A percentile compares a stretch with the other conserved stretches of the same genome.
phyloP scores from a whole-genome alignment of 2,329 filamentous ascomycete species.

The Myriangium duriaei region DNA sequence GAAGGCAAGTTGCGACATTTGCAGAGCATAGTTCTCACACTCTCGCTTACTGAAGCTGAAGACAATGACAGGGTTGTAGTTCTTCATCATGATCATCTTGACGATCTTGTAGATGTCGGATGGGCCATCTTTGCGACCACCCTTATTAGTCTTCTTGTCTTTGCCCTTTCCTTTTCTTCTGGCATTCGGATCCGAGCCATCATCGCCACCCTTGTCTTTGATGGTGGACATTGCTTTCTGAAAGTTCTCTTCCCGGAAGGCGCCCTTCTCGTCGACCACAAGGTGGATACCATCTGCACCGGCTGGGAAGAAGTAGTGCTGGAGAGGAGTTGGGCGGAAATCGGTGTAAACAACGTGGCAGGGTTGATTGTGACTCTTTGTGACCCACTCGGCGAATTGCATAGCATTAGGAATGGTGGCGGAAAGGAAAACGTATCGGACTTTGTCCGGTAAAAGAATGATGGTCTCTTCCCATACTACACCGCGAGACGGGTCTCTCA shows the following conservation, averaged over 20 bases:
- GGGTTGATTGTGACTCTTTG: constrained; percentile 91
- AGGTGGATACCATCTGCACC: constrained; percentile 88
- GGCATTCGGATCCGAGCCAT: constrained; percentile 65
- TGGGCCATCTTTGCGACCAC: constrained; percentile 54
- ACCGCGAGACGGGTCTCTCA: constrained; percentile 85
- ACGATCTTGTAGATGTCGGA: constrained; percentile 96
- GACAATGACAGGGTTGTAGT: constrained; percentile 94
- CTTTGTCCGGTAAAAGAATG: constrained; percentile 94
- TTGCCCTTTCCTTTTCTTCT: constrained; percentile 79
- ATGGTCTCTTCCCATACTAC: constrained; percentile 99
- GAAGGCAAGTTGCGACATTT: constrained; percentile 78
- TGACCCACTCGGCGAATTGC: constrained; percentile 99
- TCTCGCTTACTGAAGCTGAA: constrained; percentile 99
- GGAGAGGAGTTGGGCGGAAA: constrained; percentile 88
- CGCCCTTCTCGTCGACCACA: constrained; percentile 91
- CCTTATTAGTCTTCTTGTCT: constrained; percentile 84
- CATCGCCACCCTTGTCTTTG: constrained; percentile 73
- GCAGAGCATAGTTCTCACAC: constrained; percentile 78
- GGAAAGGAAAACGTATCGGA: constrained; percentile 94
- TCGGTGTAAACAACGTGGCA: constrained; percentile 99
- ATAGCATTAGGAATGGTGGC: constrained; percentile 98
- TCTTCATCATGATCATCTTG: constrained; percentile 96
- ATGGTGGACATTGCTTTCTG: constrained; percentile 89
- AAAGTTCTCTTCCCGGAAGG: constrained; percentile 95
- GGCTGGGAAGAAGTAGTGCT: constrained; percentile 94